Conservation (phyloP, 257 asterid species). For the Haberlea rhodopensis region DNA sequence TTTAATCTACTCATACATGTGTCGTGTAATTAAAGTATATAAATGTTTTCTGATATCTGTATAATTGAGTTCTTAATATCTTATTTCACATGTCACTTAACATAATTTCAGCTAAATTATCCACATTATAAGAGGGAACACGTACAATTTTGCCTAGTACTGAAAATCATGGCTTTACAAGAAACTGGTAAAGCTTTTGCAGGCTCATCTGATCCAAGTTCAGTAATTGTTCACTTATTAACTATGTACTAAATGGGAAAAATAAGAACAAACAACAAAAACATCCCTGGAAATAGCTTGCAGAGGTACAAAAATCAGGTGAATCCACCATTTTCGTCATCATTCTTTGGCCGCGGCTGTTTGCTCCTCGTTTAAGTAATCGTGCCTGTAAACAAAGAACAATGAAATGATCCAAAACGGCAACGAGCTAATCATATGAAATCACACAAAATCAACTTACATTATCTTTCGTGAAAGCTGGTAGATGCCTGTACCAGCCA, state of each 20-base stretch:
- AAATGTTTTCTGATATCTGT: background rate
- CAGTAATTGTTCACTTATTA: too few relatives aligned
- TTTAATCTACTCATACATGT: too few relatives aligned
- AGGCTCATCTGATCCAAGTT: background rate
- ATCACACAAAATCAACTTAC: conserved; percentile 32
- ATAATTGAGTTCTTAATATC: too few relatives aligned
- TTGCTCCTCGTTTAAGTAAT: conserved; percentile 54
- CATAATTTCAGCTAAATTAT: background rate
- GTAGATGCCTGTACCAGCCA: conserved; percentile 89
- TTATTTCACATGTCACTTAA: background rate
- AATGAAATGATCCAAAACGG: background rate
- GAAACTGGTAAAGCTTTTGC: too few relatives aligned
- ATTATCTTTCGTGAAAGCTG: conserved; percentile 74
- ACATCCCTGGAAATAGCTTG: background rate
- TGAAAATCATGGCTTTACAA: background rate
- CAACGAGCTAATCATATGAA: background rate
- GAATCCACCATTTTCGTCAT: conserved; percentile 23
- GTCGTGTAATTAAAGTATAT: background rate
- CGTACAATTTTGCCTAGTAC: background rate
- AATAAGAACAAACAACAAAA: too few relatives aligned
- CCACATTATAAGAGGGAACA: too few relatives aligned
- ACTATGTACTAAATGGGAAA: too few relatives aligned
- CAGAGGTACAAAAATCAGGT: background rate
- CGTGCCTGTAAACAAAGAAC: conserved; percentile 55
- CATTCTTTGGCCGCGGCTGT: conserved; percentile 67